These are phyloP conservation scores for Grosmannia penicillata DNA, from an alignment of 2,329 filamentous ascomycete genomes.

Conservation along the genomic window DNA sequence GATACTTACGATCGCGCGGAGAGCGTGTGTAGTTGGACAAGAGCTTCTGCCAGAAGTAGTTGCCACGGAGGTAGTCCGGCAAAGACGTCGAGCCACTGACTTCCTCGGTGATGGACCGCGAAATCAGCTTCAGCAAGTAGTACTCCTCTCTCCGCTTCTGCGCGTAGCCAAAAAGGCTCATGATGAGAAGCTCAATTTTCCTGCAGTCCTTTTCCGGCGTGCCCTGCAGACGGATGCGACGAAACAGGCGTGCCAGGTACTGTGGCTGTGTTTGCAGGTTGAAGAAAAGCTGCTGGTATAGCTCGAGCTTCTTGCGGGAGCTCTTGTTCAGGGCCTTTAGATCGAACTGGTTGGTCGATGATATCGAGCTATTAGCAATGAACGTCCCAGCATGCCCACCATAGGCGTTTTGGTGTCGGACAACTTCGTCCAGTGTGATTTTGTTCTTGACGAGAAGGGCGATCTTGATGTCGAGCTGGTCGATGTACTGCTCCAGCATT, in stretches of 20 bases:
- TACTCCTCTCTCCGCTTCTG: conserved; percentile 96
- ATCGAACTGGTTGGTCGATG: conserved; percentile 84
- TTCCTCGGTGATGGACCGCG: conserved; percentile 72
- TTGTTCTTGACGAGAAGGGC: conserved; percentile 98
- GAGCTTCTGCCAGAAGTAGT: conserved; percentile 85
- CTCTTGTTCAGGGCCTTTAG: conserved; percentile 96
- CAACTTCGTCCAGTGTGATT: conserved; percentile 94
- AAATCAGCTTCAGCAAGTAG: conserved; percentile 80
- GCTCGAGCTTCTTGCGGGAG: conserved; percentile 86
- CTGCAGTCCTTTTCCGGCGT: conserved; percentile 86
- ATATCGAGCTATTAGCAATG: conserved; percentile 75
- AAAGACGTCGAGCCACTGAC: conserved; percentile 57
- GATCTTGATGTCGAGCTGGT: conserved; percentile 98
- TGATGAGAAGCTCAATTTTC: conserved; percentile 81
- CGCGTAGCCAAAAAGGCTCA: conserved; percentile 93
- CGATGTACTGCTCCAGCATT: conserved; percentile 92
- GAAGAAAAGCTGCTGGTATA: conserved; percentile 97
- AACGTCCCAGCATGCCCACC: conserved; percentile 69
- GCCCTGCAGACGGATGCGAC: conserved; percentile 65
- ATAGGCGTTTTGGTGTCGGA: conserved; percentile 92
- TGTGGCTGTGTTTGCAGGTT: conserved; percentile 91
- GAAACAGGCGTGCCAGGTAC: conserved; percentile 82
- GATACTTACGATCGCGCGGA: conserved; percentile 80
- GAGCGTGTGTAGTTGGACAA: conserved; percentile 80
- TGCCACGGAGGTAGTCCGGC: conserved; percentile 77